Percentiles rank a stretch among this genome's conserved stretches.
These are phyloP conservation scores for Tuber calosporum DNA, from an alignment of 495 filamentous ascomycete species.

Conservation along the genomic window DNA sequence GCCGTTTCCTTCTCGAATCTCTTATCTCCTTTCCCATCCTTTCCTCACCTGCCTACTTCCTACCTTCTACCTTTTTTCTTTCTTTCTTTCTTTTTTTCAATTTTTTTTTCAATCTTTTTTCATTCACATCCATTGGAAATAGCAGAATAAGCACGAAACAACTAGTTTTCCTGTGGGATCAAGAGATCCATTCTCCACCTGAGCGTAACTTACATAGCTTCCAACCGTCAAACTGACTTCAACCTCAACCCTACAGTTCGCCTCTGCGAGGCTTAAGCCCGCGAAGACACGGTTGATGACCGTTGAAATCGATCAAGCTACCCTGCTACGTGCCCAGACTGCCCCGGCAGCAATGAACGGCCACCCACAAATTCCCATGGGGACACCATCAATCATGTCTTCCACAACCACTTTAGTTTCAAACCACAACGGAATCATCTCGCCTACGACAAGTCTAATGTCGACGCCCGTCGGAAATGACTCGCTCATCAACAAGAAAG, in stretches of 20 bases:
- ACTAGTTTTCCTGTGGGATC: conserved; percentile 24
- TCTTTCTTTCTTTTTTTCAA: too few species aligned
- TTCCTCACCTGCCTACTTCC: conserved; percentile 15
- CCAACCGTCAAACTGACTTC: conserved; percentile 41
- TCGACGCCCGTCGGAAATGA: conserved; percentile 39
- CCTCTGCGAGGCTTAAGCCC: conserved; percentile 43
- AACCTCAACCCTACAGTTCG: conserved; percentile 39
- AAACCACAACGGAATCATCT: conserved; percentile 20
- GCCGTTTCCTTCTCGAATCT: conserved; percentile 35
- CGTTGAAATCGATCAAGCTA: conserved; percentile 41
- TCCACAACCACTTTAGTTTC: conserved; percentile 20
- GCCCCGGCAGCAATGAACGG: conserved; percentile 35
- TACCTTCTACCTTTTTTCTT: conserved; percentile 21
- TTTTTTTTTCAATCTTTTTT: too few species aligned
- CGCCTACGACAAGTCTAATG: conserved; percentile 33
- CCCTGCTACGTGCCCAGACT: conserved; percentile 38
- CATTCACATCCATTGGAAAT: conserved; percentile 17
- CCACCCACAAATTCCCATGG: conserved; percentile 28
- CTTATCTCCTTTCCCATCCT: conserved; percentile 33
- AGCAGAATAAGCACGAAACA: conserved; percentile 31
- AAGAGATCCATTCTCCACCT: conserved; percentile 20
- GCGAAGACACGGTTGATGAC: conserved; percentile 43
- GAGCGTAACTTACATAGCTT: conserved; percentile 28
- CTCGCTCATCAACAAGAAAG: conserved; percentile 81
- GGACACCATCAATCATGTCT: conserved; percentile 40